phyloP scores from a whole-genome alignment of 2,329 filamentous ascomycete species.

The Sporothrix brasiliensis region DNA sequence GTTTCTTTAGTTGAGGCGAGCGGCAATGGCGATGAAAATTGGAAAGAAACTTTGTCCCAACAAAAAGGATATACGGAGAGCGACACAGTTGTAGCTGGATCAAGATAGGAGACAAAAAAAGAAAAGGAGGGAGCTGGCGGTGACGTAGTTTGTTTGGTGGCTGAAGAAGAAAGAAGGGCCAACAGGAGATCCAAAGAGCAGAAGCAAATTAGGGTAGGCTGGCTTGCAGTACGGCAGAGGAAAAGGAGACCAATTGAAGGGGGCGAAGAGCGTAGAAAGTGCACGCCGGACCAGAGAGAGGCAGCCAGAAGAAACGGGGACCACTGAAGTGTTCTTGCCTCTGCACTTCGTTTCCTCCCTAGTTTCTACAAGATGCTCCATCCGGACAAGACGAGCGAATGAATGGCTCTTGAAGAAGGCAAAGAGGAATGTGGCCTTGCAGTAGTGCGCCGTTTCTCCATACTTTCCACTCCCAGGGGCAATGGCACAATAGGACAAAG shows the following conservation, averaged over 20 bases:
- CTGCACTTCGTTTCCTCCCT: no score
- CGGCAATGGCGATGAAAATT: neutral
- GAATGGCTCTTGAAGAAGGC: no score
- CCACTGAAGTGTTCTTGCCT: neutral
- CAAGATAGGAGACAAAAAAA: neutral
- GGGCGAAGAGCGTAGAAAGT: neutral
- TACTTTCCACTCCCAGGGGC: no score
- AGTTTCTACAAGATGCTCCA: no score
- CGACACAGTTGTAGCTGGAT: neutral
- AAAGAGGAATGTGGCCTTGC: no score
- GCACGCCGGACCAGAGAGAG: neutral
- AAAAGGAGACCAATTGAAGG: slow-evolving; percentile 5
- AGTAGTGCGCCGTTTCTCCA: no score
- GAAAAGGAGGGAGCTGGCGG: neutral
- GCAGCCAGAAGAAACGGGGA: neutral
- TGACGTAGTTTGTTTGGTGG: slow-evolving; percentile 19
- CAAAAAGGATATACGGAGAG: neutral
- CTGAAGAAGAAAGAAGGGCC: neutral
- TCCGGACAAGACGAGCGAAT: no score
- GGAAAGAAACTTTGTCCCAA: no score
- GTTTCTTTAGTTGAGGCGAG: neutral
- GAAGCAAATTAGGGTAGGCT: neutral
- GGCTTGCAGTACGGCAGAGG: neutral
- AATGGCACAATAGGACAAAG: neutral
- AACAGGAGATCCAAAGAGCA: neutral